Conservation (phyloP, 2,329 filamentous ascomycete species). For the Cladosporium sp. region DNA sequence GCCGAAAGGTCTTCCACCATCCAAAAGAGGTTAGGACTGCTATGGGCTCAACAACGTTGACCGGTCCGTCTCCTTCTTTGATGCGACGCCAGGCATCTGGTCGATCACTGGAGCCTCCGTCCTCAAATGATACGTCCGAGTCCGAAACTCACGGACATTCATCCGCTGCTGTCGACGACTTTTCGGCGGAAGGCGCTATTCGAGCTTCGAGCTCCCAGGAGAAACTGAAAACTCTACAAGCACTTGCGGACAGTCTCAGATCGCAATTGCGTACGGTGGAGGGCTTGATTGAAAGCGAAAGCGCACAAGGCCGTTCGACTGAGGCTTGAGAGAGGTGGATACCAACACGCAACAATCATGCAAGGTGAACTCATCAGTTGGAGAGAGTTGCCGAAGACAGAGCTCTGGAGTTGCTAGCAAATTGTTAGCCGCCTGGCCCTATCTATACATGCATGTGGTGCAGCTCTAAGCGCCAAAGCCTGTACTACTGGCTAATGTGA, state of each 20-base stretch:
- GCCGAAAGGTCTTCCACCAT: constrained; percentile 25
- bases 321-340: background rate
- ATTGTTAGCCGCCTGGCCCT: constrained; percentile 9
- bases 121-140: no score
- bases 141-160: no score
- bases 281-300: constrained; percentile 3
- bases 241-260: constrained; percentile 1
- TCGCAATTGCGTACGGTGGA: constrained; percentile 5
- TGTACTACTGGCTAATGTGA: background rate
- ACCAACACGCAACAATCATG: constrained; percentile 1
- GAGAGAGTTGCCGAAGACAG: background rate
- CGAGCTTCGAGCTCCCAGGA: background rate
- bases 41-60: background rate
- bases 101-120: no score
- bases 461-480: constrained; percentile 1
- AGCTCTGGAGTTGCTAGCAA: background rate
- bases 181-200: background rate
- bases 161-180: no score
- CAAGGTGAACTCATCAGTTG: background rate
- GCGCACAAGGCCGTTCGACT: background rate
- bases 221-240: background rate
- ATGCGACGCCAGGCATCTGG: background rate
- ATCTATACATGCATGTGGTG: constrained; percentile 6
- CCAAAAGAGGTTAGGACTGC: background rate
- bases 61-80: background rate